phyloP scores from a whole-genome alignment of 2,329 filamentous ascomycete genomes.

The Metarhizium guizhouense region DNA sequence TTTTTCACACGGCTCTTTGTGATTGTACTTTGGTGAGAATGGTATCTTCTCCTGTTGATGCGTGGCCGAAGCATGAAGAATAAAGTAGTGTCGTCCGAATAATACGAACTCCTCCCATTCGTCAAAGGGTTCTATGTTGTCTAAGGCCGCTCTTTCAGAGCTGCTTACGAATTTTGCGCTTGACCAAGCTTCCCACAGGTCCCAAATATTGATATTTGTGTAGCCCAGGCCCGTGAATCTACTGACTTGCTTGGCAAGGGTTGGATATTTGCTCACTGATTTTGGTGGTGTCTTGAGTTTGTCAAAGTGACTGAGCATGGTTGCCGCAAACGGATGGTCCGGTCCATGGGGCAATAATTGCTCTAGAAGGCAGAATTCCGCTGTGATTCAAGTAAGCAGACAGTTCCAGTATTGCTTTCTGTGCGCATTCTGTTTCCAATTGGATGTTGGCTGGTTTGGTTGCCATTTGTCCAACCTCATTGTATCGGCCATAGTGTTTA shows the following conservation, averaged over 20 bases:
- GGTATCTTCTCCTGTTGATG: neutral
- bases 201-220: slow-evolving; percentile 50
- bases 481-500: neutral
- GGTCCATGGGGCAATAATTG: slow-evolving; percentile 74
- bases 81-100: slow-evolving; percentile 76
- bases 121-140: slow-evolving; percentile 75
- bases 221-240: slow-evolving; percentile 67
- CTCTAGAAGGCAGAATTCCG: slow-evolving; percentile 78
- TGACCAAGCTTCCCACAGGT: slow-evolving; percentile 78
- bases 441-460: neutral
- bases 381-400: slow-evolving; percentile 26
- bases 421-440: neutral
- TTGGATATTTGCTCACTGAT: slow-evolving; percentile 62
- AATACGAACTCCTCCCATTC: slow-evolving; percentile 93
- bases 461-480: neutral
- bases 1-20: no score
- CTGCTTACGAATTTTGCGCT: slow-evolving; percentile 55
- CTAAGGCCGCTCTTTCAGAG: slow-evolving; percentile 51
- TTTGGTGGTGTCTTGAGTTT: slow-evolving; percentile 74
- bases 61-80: slow-evolving; percentile 49
- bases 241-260: slow-evolving; percentile 51
- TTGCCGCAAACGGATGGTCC: slow-evolving; percentile 73
- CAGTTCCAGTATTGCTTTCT: neutral
- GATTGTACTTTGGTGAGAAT: neutral
- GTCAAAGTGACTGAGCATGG: slow-evolving; percentile 76